A percentile compares a stretch with the other conserved stretches of the same genome.
These are phyloP conservation scores for Meyerozyma guilliermondii DNA, from an alignment of 1,139 yeast genomes.

Conservation along the genomic window DNA sequence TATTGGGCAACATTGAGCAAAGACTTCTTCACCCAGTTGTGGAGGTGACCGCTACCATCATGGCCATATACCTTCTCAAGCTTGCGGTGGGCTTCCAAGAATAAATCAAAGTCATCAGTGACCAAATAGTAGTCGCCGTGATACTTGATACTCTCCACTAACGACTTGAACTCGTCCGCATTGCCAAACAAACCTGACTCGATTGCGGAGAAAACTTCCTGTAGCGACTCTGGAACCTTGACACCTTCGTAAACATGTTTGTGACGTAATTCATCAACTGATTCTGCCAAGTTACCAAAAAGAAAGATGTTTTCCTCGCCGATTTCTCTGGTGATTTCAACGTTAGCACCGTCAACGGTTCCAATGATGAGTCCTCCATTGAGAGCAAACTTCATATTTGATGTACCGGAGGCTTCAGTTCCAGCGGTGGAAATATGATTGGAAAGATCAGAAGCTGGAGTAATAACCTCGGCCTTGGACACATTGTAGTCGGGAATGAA, in stretches of 20 bases:
- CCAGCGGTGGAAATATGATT: conserved; percentile 98
- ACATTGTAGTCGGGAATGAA: conserved; percentile 91
- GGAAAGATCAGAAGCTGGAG: conserved; percentile 86
- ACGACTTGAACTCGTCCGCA: conserved; percentile 58
- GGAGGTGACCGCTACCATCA: conserved; percentile 47
- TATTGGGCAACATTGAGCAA: conserved; percentile 81
- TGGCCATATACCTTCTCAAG: conserved; percentile 68
- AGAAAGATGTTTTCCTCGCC: conserved; percentile 91
- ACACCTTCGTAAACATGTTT: conserved; percentile 60
- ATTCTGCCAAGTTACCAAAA: conserved; percentile 86
- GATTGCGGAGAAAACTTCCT: conserved; percentile 61
- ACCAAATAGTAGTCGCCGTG: conserved; percentile 88
- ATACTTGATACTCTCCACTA: conserved; percentile 62
- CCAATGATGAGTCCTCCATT: conserved; percentile 94
- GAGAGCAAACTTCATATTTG: conserved; percentile 91
- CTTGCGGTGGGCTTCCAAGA: conserved; percentile 71
- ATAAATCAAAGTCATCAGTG: conserved; percentile 82
- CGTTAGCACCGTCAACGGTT: conserved; percentile 96
- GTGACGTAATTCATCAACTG: conserved; percentile 81
- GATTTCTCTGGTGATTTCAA: conserved; percentile 88
- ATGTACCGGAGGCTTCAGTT: conserved; percentile 94
- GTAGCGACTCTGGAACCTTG: conserved; percentile 51
- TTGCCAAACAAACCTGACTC: conserved; percentile 71
- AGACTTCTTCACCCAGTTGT: conserved; percentile 71
- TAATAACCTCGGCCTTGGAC: conserved; percentile 86